These are phyloP conservation scores for Alternaria postmessia DNA, from an alignment of 2,329 filamentous ascomycete species.

Conservation along the genomic window DNA sequence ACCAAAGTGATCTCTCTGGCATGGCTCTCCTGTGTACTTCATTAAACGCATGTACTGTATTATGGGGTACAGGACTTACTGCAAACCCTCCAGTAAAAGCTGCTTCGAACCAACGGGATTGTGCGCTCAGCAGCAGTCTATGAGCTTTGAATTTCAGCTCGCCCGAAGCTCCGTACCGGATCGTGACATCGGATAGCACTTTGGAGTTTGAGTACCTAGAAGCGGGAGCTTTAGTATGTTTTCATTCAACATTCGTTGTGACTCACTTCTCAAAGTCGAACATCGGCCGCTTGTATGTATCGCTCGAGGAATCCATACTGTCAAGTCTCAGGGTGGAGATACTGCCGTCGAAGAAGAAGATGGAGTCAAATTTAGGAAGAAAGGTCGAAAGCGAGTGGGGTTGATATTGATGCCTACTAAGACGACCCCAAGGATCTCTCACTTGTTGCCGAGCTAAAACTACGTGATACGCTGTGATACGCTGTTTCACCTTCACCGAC, in stretches of 20 bases:
- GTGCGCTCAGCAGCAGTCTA: not conserved
- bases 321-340: not conserved
- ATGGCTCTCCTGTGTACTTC: too few species aligned
- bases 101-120: not conserved
- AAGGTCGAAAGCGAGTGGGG: too few species aligned
- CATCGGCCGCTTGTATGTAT: too few species aligned
- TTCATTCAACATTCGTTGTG: rapidly evolving
- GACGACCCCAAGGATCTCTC: not conserved
- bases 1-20: not conserved
- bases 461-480: too few species aligned
- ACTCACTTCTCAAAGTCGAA: too few species aligned
- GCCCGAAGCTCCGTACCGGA: too few species aligned
- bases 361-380: too few species aligned
- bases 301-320: not conserved
- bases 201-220: too few species aligned
- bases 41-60: rapidly evolving
- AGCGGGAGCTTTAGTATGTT: rapidly evolving
- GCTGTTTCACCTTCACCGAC: not conserved
- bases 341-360: not conserved
- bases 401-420: not conserved
- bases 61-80: not conserved
- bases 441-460: not conserved
- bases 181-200: too few species aligned
- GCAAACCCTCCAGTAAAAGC: not conserved
- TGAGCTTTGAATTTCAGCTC: not conserved